Evolutionary conservation across 2,329 filamentous ascomycete genomes (phyloP), one percentile per base, ranked within the genome.

Genomic region (Ophiostoma fasciatum): DNA sequence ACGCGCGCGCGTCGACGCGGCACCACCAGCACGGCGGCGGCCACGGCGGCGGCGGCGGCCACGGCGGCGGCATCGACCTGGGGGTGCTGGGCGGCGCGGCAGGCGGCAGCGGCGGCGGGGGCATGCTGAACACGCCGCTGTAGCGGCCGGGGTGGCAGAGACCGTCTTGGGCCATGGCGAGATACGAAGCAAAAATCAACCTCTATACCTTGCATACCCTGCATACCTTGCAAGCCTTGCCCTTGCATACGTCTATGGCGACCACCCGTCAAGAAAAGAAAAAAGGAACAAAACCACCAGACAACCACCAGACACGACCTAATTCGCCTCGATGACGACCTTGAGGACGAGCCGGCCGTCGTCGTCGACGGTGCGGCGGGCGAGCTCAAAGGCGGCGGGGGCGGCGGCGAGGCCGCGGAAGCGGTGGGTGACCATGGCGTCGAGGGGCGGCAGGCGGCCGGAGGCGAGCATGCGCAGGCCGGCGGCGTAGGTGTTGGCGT

Each of bases 401-500:
- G 72, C 74, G 21, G 67, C 62, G 12, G 66, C 69, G 1, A 84
- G 58, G 1, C 79, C 78, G 42, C 67, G 69, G 54, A 76, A 79
- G 7, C 72, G 66, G 53, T 84, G 79, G 4, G 79, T 84, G n/a
- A 84, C 70, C 61, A 84, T 68, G 48, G 75, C 70, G 33, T 77
- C 70, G 38, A 84, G 66, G 43, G 68, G 70, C 0, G 78, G 78
- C 15, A 80, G 60, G 7, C 61, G 59, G 8, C 60, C 54, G 47
- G 68, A 50, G 61, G 67, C 55, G 53, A 77, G 56, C 54, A 76
- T 51, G 28, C 63, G 63, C 40, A 85, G 78, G n/a, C 78, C 79
- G 1, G 72, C 76, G 5, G 71, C 64, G 49, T 84, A 85, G 0
- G 78, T 82, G 53, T 83, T 81, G 15, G 77, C 77, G 47, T 85